Evolutionary conservation across 1,284 basidiomycete genomes (phyloP).

Genomic region (Schizophyllum amplum): DNA sequence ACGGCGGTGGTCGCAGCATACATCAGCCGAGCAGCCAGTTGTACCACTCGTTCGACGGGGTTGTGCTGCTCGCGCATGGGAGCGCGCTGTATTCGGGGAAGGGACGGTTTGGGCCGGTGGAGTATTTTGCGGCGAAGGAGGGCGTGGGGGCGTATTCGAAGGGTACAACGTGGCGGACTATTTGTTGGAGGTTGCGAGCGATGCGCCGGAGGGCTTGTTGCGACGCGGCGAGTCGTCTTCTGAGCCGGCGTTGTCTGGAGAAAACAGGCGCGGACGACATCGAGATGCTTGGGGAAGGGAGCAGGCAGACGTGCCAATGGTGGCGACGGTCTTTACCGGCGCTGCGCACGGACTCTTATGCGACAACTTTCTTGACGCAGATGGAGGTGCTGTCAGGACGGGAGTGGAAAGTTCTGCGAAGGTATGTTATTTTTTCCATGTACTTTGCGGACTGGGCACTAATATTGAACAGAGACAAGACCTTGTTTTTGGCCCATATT

Average conservation of each 20-base stretch:
- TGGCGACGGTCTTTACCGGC: neutral
- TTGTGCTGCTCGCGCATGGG: slow-evolving; percentile 73
- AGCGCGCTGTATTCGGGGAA: slow-evolving; percentile 75
- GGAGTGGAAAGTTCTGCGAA: slow-evolving; percentile 75
- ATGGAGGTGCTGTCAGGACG: slow-evolving; percentile 69
- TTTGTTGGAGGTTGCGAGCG: slow-evolving; percentile 77
- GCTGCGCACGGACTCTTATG: slow-evolving; percentile 27
- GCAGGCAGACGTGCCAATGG: slow-evolving; percentile 7
- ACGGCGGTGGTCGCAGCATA: slow-evolving; percentile 82
- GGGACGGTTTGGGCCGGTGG: slow-evolving; percentile 57
- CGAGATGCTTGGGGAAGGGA: neutral
- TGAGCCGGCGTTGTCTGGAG: neutral
- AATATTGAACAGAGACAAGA: slow-evolving; percentile 54
- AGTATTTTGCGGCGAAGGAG: slow-evolving; percentile 48
- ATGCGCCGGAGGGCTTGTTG: slow-evolving; percentile 41
- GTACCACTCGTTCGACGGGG: slow-evolving; percentile 78
- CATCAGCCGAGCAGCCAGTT: slow-evolving; percentile 85
- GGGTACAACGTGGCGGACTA: slow-evolving; percentile 90
- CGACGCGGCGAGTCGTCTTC: slow-evolving; percentile 13
- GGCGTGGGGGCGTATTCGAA: slow-evolving; percentile 32
- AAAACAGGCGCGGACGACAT: slow-evolving; percentile 3
- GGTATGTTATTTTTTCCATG: slow-evolving; percentile 31
- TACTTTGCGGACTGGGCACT: neutral
- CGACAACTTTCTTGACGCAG: slow-evolving; percentile 81
- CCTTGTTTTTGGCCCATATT: slow-evolving; percentile 74